Evolutionary conservation across 805 yeast species (phyloP).

Genomic region (Saccharomycopsis fermentans): DNA sequence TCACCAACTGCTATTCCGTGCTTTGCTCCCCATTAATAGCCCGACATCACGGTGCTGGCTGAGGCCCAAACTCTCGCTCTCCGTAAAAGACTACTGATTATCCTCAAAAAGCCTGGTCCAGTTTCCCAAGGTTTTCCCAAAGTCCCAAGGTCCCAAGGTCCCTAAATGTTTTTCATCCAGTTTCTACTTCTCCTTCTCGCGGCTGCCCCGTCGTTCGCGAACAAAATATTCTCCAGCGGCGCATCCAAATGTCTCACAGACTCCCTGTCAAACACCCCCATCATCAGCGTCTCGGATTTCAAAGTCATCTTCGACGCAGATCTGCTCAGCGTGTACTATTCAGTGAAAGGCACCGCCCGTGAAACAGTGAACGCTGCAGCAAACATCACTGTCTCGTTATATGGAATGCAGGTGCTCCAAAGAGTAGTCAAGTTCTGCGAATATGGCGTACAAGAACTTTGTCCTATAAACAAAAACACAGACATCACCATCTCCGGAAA

Average conservation of each 20-base stretch:
- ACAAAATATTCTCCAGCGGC: neutral
- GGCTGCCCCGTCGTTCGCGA: neutral
- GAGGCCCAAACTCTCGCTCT: too few relatives aligned
- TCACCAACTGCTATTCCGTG: too few relatives aligned
- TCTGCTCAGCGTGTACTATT: slow-evolving; percentile 9
- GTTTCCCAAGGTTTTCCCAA: too few relatives aligned
- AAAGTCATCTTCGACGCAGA: neutral
- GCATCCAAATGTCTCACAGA: neutral
- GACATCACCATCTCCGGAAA: slow-evolving; percentile 21
- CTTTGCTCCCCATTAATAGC: too few relatives aligned
- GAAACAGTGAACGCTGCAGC: slow-evolving; percentile 16
- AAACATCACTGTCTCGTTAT: slow-evolving; percentile 20
- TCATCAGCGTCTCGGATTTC: neutral
- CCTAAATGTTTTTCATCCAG: neutral
- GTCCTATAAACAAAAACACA: slow-evolving; percentile 23
- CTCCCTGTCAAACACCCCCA: neutral
- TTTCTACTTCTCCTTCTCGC: neutral
- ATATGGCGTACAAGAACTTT: slow-evolving; percentile 22
- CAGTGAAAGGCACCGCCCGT: slow-evolving; percentile 14
- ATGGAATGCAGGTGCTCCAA: slow-evolving; percentile 22
- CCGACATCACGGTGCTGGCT: too few relatives aligned
- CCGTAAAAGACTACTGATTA: too few relatives aligned
- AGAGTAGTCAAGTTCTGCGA: slow-evolving; percentile 24
- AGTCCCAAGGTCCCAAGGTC: too few relatives aligned
- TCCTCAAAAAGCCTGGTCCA: too few relatives aligned